Conservation (phyloP, 2,329 filamentous ascomycete genomes). For the Cercospora sojina region DNA sequence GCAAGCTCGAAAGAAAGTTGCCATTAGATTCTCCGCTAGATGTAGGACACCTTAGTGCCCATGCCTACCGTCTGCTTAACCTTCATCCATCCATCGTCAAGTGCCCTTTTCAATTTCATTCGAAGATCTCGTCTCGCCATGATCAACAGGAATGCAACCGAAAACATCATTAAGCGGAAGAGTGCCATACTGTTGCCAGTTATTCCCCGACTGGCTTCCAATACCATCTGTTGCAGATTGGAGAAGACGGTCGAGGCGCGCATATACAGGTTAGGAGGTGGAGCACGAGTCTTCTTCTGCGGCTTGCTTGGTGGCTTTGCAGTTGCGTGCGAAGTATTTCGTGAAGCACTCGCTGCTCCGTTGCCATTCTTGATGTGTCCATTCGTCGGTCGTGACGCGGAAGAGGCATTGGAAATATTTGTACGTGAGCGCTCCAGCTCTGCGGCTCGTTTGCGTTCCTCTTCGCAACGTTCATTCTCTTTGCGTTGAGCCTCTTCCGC, state of each 20-base stretch:
- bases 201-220: conserved; percentile 50
- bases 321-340: conserved; percentile 14
- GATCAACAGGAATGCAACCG: conserved; percentile 74
- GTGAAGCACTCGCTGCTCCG: conserved; percentile 9
- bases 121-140: conserved; percentile 73
- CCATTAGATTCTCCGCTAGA: conserved; percentile 50
- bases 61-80: conserved; percentile 83
- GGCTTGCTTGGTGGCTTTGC: conserved; percentile 23
- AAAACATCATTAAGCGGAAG: conserved; percentile 69
- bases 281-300: conserved; percentile 25
- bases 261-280: conserved; percentile 27
- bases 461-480: conserved; percentile 36
- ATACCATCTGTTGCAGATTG: conserved; percentile 44
- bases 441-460: conserved; percentile 36
- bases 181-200: conserved; percentile 55
- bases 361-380: conserved; percentile 10
- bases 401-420: conserved; percentile 10
- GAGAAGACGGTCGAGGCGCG: conserved; percentile 41
- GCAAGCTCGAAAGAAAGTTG: not conserved
- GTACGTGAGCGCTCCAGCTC: conserved; percentile 27
- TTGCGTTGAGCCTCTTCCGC: conserved; percentile 29
- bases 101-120: conserved; percentile 67
- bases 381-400: conserved; percentile 10
- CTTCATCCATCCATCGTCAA: conserved; percentile 75
- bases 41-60: conserved; percentile 97